Conservation (phyloP, 768 basidiomycete species). For the Trametes cinnabarina region DNA sequence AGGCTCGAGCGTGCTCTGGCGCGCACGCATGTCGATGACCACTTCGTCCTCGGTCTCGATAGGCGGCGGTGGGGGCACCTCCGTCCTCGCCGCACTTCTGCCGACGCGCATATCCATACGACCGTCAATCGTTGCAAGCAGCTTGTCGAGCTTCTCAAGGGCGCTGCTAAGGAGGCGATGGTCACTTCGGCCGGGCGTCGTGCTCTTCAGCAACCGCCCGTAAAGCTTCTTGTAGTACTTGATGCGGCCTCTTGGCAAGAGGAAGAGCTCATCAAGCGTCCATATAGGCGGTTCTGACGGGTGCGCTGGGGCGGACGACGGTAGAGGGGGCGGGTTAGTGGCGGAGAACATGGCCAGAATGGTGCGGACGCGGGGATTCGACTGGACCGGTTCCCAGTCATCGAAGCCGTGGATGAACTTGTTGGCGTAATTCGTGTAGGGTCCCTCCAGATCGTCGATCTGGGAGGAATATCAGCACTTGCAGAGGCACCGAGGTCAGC, state of each 20-base stretch:
- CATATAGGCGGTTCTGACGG: conserved; percentile 49
- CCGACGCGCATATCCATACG: conserved; percentile 57
- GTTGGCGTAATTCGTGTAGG: conserved; percentile 79
- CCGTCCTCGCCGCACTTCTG: conserved; percentile 11
- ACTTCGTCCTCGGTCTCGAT: conserved; percentile 52
- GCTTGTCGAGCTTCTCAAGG: conserved; percentile 70
- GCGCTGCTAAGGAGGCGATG: conserved; percentile 78
- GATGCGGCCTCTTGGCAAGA: conserved; percentile 79
- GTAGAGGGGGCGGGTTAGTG: conserved; percentile 55
- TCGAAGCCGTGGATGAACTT: conserved; percentile 81
- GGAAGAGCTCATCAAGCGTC: conserved; percentile 87
- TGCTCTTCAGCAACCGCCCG: conserved; percentile 78
- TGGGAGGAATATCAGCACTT: conserved; percentile 32
- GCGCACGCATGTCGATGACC: conserved; percentile 53
- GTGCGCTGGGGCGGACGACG: conserved; percentile 34
- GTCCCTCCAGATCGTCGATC: conserved; percentile 89
- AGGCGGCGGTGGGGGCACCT: conserved; percentile 22
- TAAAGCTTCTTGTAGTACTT: conserved; percentile 94
- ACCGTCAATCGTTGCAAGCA: conserved; percentile 67
- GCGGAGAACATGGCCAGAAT: conserved; percentile 71
- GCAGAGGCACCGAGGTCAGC: background rate
- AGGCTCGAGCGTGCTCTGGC: conserved; percentile 24
- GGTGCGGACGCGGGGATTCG: conserved; percentile 66
- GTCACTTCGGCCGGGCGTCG: conserved; percentile 82
- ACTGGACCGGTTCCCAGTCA: conserved; percentile 73